Conservation (phyloP, 1,284 basidiomycete species). For the Cryptococcus deneoformans region DNA sequence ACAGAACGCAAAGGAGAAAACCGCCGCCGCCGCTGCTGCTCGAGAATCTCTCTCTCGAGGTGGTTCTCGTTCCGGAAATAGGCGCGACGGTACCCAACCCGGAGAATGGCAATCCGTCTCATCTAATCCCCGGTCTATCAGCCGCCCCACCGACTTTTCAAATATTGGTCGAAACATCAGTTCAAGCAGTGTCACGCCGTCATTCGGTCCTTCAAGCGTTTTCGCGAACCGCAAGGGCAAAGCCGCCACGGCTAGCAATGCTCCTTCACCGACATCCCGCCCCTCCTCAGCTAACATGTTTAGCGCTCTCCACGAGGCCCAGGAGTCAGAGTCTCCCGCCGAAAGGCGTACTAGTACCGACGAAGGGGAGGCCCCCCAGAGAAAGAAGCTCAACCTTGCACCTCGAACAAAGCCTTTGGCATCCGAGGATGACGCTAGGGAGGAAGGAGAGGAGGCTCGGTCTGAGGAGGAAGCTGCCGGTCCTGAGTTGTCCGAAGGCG, state of each 20-base stretch:
- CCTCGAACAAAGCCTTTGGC: conserved; percentile 59
- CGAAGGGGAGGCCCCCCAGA: conserved; percentile 55
- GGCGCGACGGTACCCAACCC: conserved; percentile 55
- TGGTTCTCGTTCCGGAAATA: conserved; percentile 78
- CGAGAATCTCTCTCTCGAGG: conserved; percentile 64
- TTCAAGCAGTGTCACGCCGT: conserved; percentile 67
- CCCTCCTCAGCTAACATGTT: conserved; percentile 86
- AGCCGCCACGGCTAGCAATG: conserved; percentile 49
- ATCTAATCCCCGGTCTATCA: conserved; percentile 55
- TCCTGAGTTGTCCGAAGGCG: conserved; percentile 64
- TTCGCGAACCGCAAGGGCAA: conserved; percentile 70
- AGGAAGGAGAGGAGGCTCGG: conserved; percentile 34
- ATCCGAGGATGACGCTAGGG: conserved; percentile 39
- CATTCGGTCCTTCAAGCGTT: conserved; percentile 83
- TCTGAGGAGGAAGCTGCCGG: conserved; percentile 37
- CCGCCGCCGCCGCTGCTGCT: conserved; percentile 55
- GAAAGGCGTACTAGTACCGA: conserved; percentile 36
- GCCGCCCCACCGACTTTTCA: conserved; percentile 47
- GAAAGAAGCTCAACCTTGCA: conserved; percentile 70
- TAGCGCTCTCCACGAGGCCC: conserved; percentile 60
- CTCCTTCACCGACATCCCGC: conserved; percentile 66
- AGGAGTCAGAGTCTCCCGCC: conserved; percentile 50
- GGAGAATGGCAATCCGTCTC: conserved; percentile 85
- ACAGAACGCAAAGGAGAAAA: conserved; percentile 69
- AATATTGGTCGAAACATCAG: conserved; percentile 72